A percentile compares a stretch with the other conserved stretches of the same genome.
Conservation (phyloP, 169 alveolate genomes). For the Eimeria maxima region DNA sequence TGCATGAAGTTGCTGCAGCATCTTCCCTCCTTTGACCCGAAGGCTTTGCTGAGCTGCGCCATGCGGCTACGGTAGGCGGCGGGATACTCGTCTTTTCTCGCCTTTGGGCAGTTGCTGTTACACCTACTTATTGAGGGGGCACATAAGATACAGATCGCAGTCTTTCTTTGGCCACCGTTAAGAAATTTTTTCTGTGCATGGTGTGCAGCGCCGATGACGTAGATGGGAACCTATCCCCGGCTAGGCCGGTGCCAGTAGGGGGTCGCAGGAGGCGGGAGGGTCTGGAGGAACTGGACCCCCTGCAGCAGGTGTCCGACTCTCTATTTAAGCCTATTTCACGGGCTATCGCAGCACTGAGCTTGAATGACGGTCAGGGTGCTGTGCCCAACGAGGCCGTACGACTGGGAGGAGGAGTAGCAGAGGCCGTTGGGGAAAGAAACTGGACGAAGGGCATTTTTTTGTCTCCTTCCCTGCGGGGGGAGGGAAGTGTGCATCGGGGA, state of each 20-base stretch:
- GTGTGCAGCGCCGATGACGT: slow-evolving; percentile 65
- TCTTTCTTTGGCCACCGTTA: no score
- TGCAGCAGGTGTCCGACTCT: slow-evolving; percentile 56
- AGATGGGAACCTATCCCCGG: not conserved
- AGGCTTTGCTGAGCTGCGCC: slow-evolving; percentile 78
- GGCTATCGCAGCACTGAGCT: slow-evolving; percentile 42
- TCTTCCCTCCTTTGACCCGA: slow-evolving; percentile 83
- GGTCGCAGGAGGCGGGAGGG: slow-evolving; percentile 10
- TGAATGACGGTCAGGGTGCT: slow-evolving; percentile 2
- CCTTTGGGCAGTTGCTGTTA: not conserved
- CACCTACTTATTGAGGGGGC: not conserved
- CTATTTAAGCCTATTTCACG: slow-evolving; percentile 40
- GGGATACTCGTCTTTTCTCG: not conserved
- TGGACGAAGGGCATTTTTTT: slow-evolving; percentile 2
- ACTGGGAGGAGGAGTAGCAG: not conserved
- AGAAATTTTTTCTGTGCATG: not conserved
- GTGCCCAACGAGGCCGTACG: slow-evolving; percentile 13
- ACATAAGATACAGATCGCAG: no score
- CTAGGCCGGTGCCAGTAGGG: not conserved
- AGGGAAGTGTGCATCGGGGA: not conserved
- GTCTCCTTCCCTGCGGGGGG: slow-evolving; percentile 33
- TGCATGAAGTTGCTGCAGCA: slow-evolving; percentile 84
- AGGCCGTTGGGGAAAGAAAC: not conserved
- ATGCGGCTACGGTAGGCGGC: slow-evolving; percentile 57
- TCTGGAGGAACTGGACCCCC: slow-evolving; percentile 52